Evolutionary conservation across 495 filamentous ascomycete genomes (phyloP).

Genomic region (Daldinia decipiens): DNA sequence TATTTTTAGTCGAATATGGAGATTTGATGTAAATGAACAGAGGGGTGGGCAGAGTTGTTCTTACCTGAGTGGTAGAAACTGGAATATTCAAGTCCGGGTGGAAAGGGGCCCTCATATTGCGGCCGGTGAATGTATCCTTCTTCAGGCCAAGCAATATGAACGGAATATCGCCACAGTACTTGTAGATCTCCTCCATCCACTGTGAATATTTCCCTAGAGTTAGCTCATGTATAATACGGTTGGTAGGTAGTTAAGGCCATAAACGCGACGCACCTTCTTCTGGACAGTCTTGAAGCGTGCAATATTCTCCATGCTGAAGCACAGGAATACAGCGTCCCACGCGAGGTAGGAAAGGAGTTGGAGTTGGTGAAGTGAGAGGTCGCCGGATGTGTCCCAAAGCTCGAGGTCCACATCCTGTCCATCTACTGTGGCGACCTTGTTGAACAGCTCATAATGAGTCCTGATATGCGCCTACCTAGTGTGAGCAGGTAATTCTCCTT

Average conservation of each 20-base stretch:
- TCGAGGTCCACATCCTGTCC: conserved; percentile 40
- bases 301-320: conserved; percentile 39
- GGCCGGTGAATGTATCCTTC: conserved; percentile 36
- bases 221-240: conserved; percentile 2
- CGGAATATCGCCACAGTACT: conserved; percentile 34
- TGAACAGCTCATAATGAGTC: conserved; percentile 41
- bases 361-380: conserved; percentile 37
- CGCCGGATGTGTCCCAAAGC: conserved; percentile 48
- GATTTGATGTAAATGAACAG: neutral
- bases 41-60: neutral
- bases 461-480: conserved; percentile 19
- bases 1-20: neutral
- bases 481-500: neutral
- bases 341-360: conserved; percentile 42
- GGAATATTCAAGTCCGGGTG: conserved; percentile 26
- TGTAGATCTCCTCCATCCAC: conserved; percentile 42
- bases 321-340: conserved; percentile 49
- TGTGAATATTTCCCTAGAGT: conserved; percentile 7
- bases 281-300: conserved; percentile 23
- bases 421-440: conserved; percentile 34
- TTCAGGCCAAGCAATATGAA: conserved; percentile 45
- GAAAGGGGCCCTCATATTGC: conserved; percentile 29
- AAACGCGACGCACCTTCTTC: conserved; percentile 26
- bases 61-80: conserved; percentile 25
- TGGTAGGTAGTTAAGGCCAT: neutral